Evolutionary conservation across 768 basidiomycete genomes (phyloP).

Genomic region (Rhizopogon roseolus): DNA sequence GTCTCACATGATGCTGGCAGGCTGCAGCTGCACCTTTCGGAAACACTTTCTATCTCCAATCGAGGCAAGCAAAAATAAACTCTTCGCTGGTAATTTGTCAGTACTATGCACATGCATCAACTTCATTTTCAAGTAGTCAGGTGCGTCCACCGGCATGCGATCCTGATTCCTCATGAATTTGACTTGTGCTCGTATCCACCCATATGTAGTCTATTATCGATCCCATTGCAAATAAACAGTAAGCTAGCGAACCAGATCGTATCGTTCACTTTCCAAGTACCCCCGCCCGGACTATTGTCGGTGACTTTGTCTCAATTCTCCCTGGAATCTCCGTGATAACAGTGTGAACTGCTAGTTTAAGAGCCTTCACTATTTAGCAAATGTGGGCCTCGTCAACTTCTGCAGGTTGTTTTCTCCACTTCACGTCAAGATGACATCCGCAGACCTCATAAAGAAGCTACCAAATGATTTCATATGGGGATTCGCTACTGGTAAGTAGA

Average conservation of each 20-base stretch:
- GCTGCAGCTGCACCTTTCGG: too few relatives aligned
- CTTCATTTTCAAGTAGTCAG: too few relatives aligned
- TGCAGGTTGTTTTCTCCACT: conserved; percentile 15
- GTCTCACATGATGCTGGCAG: too few relatives aligned
- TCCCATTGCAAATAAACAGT: background rate
- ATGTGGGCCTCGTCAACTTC: conserved; percentile 25
- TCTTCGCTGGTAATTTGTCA: too few relatives aligned
- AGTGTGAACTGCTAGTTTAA: conserved; percentile 35
- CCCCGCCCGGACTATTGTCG: conserved; percentile 45
- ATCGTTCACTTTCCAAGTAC: background rate
- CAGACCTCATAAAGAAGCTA: conserved; percentile 33
- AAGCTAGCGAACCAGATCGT: background rate
- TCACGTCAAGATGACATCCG: conserved; percentile 23
- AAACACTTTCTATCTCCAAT: too few relatives aligned
- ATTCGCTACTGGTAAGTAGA: conserved; percentile 59
- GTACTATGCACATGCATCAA: too few relatives aligned
- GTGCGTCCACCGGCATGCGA: too few relatives aligned
- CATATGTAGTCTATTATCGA: background rate
- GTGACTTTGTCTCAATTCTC: conserved; percentile 30
- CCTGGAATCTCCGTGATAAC: conserved; percentile 11
- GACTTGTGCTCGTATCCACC: too few relatives aligned
- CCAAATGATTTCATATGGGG: conserved; percentile 65
- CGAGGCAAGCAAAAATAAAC: too few relatives aligned
- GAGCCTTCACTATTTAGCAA: conserved; percentile 20
- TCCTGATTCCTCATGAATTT: too few relatives aligned